Conservation (phyloP, 2,329 filamentous ascomycete species). For the Rutstroemia sp. region DNA sequence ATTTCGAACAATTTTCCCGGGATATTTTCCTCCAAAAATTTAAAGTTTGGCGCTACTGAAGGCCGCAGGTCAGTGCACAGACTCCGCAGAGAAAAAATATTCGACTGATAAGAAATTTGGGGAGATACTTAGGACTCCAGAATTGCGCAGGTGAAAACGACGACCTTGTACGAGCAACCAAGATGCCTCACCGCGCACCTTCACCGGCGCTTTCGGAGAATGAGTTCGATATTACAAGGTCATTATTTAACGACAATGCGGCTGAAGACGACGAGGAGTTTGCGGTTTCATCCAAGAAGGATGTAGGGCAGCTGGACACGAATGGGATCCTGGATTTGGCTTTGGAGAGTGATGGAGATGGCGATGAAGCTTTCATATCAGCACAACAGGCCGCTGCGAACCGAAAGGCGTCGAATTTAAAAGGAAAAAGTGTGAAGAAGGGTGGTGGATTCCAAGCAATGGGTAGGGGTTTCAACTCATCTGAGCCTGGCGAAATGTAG, state of each 20-base stretch:
- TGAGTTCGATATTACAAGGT: conserved; percentile 82
- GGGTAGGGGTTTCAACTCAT: conserved; percentile 46
- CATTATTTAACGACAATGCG: conserved; percentile 59
- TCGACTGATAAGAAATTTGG: conserved; percentile 12
- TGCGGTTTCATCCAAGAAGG: conserved; percentile 27
- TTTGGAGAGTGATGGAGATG: conserved; percentile 51
- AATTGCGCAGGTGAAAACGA: conserved; percentile 7
- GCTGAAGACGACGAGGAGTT: conserved; percentile 40
- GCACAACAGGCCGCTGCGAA: conserved; percentile 81
- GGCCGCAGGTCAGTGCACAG: not conserved
- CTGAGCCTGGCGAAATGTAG: not conserved
- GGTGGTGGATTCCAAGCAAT: conserved; percentile 95
- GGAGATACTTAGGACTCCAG: not conserved
- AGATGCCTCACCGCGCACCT: conserved; percentile 64
- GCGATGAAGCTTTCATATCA: conserved; percentile 86
- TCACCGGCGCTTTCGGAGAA: conserved; percentile 84
- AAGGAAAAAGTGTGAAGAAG: conserved; percentile 84
- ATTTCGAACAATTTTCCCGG: conserved; percentile 9
- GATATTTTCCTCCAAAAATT: conserved; percentile 2
- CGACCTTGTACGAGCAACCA: not conserved
- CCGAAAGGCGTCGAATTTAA: conserved; percentile 73
- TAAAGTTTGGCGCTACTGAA: conserved; percentile 13
- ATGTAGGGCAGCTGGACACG: conserved; percentile 46
- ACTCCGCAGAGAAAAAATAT: conserved; percentile 7
- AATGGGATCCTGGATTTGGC: conserved; percentile 53